Base-by-base conservation (phyloP, 352 stramenopile genomes). In the Pythium brassicae region DNA sequence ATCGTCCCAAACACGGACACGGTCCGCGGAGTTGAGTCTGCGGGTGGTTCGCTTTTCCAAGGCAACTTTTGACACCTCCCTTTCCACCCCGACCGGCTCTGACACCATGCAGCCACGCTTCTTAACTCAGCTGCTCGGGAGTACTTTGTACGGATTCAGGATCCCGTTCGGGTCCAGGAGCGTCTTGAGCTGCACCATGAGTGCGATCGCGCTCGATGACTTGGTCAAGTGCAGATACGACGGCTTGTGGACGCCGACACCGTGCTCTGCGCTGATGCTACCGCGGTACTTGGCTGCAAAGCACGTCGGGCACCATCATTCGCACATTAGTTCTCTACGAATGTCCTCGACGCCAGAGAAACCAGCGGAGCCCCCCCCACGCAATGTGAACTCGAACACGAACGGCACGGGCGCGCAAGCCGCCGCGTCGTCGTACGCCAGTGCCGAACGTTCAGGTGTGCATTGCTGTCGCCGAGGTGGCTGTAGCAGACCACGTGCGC, bases 191-290 rank as follows among this genome's bases (percentile, higher is more conserved):
- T 83, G 62, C 53, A 72, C 63, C 96, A 99, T 99, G 19, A 97
- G 69, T 39, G 75, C 62, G 57, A 99, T 86, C 29, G 84, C 80
- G 50, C 68, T 75, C 22, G 62, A 40, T 15, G 83, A 85, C 68
- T 98, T 98, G 58, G 89, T 92, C 58, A 90, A 12, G 53, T 83
- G 60, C 17, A 98, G 65, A 60, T 83, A 97, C 47, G 78, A 53
- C 20, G 89, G 79, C 71, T 99, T 99, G 69, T 96, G 88, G 57
- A 92, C 86, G 27, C 97, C 97, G 47, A 99, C 87, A 48, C 96
- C 96, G 71, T 99, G 97, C 71, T 99, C 97, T 26, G 97, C 96
- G 50, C 89, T 98, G 62, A 99, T 98, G 57, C 94, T 99, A 35
- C 97, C 96, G 40, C 82, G 82, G 57, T 76, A 78, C 57, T 87